Conservation (phyloP, 2,329 filamentous ascomycete species). For the Pseudopithomyces chartarum region DNA sequence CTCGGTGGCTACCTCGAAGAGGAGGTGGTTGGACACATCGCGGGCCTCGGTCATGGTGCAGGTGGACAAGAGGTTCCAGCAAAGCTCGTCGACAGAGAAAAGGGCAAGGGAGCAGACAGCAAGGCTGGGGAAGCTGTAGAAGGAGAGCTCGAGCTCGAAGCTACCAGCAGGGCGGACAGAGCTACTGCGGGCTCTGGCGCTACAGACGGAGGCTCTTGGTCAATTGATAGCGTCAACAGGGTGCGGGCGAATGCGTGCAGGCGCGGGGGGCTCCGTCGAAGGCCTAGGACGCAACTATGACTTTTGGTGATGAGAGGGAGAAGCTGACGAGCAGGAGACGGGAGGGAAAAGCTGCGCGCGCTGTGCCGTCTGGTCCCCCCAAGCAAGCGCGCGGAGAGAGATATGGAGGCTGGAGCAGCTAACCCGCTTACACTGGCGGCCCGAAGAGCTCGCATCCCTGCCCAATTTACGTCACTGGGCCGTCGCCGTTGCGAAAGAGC, state of each 20-base stretch:
- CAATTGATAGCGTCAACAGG: background rate
- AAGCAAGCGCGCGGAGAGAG: slow-evolving; percentile 16
- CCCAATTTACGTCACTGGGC: slow-evolving; percentile 22
- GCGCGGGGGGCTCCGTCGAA: background rate
- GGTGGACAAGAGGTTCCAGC: slow-evolving; percentile 1
- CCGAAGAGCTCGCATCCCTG: slow-evolving; percentile 21
- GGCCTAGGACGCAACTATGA: slow-evolving; percentile 16
- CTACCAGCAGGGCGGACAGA: slow-evolving; percentile 14
- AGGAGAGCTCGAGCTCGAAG: slow-evolving; percentile 16
- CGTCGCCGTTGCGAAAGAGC: background rate
- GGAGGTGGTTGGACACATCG: slow-evolving; percentile 92
- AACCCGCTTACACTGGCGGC: slow-evolving; percentile 12
- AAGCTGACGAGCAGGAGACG: slow-evolving; percentile 4
- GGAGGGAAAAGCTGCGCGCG: slow-evolving; percentile 12
- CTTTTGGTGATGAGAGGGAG: slow-evolving; percentile 12
- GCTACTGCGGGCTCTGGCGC: slow-evolving; percentile 30
- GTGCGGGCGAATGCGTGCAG: background rate
- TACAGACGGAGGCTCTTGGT: slow-evolving; percentile 33
- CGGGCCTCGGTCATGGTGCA: slow-evolving; percentile 44
- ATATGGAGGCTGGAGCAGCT: slow-evolving; percentile 25
- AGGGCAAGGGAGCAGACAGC: slow-evolving; percentile 1
- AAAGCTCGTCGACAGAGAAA: slow-evolving; percentile 13
- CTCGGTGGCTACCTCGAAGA: slow-evolving; percentile 97
- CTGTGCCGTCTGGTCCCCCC: slow-evolving; percentile 21
- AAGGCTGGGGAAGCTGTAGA: background rate